Base-by-base conservation (phyloP, 192 early-diverging fungal genomes). In the Backusella tarrabulga region DNA sequence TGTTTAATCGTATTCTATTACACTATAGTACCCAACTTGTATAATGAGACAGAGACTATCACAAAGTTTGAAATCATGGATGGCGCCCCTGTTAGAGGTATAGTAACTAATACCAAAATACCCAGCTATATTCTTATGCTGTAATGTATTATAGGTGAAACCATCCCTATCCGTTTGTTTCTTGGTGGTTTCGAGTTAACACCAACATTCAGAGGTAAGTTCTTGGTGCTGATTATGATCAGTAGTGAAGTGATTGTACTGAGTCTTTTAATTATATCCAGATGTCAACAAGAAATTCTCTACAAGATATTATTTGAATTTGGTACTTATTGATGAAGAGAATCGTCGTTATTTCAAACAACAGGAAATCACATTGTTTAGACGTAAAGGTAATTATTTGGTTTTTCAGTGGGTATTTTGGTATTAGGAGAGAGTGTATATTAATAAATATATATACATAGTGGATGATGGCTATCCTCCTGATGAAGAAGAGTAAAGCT, bases 21-120 rank as follows among this genome's bases (percentile, higher is more conserved):
- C 26, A 26, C 11, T 46, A 15, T 74, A 75, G 95, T 94, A 67
- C 96, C 95, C 29, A 98, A 97, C 77, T 95, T 97, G 80, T 97
- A 97, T 86, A 98, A 97, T 79, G 98, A 99, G 85, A 95, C 92
- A 83, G 97, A 99, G 83, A 98, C 97, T 0, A 94, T 99, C 60
- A 98, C 97, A 66, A 98, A 97, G 83, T 99, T 98, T 83, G 98
- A 99, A 80, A 99, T 99, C 77, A 99, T 99, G 98, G 98, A 99
- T 81, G 98, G 98, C 6, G 97, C 96, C 38, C 97, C 98, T 34
- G 97, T 97, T 23, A 88, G 92, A 81, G 94, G 92, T 85, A 78
- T 52, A 56, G n/a, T 66, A 32, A 84, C 17, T 52, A n/a, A 29
- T 69, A 3, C 38, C 38, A 19, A 34, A 32, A 4, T 34, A 32